These are phyloP conservation scores for Sugiyamaella qingdaonensis DNA, from an alignment of 805 yeast genomes.

Conservation along the genomic window DNA sequence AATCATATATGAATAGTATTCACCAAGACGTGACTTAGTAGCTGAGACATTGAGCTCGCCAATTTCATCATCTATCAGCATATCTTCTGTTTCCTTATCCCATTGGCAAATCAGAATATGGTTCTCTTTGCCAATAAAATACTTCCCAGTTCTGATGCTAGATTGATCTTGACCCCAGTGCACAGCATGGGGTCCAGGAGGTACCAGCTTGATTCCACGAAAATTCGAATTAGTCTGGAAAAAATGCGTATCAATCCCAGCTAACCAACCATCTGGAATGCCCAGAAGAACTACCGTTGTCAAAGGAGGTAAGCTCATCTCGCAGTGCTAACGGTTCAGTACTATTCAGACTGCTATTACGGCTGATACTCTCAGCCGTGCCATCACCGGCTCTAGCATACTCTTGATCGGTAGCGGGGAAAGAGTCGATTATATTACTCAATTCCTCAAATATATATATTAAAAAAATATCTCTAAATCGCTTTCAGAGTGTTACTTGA, in stretches of 20 bases:
- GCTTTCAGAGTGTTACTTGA: too few species aligned
- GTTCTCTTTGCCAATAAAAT: constrained; percentile 31
- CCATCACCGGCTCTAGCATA: too few species aligned
- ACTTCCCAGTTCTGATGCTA: constrained; percentile 40
- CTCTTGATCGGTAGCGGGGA: too few species aligned
- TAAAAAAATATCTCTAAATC: too few species aligned
- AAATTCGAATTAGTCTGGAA: constrained; percentile 40
- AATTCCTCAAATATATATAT: too few species aligned
- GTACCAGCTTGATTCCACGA: constrained; percentile 49
- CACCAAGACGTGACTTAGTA: constrained; percentile 30
- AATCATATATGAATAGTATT: constrained; percentile 39
- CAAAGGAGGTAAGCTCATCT: not conserved
- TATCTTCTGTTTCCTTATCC: constrained; percentile 34
- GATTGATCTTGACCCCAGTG: constrained; percentile 43
- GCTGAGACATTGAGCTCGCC: constrained; percentile 34
- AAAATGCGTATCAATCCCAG: constrained; percentile 50
- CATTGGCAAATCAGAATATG: constrained; percentile 35
- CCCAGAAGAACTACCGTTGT: constrained; percentile 29
- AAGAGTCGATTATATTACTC: too few species aligned
- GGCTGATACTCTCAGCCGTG: too few species aligned
- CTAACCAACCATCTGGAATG: constrained; percentile 35
- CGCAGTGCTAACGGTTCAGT: not conserved
- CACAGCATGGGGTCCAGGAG: constrained; percentile 50
- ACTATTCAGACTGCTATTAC: too few species aligned
- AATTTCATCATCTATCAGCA: constrained; percentile 27